Evolutionary conservation across 495 filamentous ascomycete genomes (phyloP), one percentile per base, ranked within the genome.

Genomic region (Aspergillus carlsbadensis): DNA sequence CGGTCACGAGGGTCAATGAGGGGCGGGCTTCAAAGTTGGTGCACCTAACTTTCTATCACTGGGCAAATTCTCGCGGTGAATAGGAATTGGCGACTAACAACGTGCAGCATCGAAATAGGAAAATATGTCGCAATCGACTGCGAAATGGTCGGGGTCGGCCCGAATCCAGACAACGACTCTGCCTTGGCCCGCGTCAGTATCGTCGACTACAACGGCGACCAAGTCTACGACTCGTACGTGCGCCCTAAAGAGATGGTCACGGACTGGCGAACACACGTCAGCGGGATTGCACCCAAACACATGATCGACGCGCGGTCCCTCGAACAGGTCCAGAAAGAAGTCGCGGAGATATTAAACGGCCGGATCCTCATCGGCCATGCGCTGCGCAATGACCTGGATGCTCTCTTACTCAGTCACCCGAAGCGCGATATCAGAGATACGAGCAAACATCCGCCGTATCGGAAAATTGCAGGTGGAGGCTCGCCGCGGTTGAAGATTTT

Each of bases 111-210:
- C 14, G 82, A 87, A 42, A 65, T 88, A 42, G 92, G 92, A 48
- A 94, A 91, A 79, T 98, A 94, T 65, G 69, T 98, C 41, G 88
- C 90, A 33, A 81, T 98, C 41, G 95, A 98, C 75, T 98, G 94
- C 71, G 94, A 98, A 74, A 98, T 98, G 94, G 93, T 98, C 15
- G 94, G 94, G 36, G 84, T 91, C 10, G 91, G 91, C 2, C 84
- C 87, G 1, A 78, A 81, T 33, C 80, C 79, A 3, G 84, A 87
- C 37, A 68, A 75, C 42, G 83, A 89, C 64, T 87, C 85, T 10
- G 83, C 82, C 3, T 81, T 98, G 29, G 94, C 95, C 3, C 82
- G 94, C 11, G 87, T 92, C 51, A 91, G 87, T 64, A 76, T 95
- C 20, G 91, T 96, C 63, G 96, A 96, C 65, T 98, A 89, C 76